These are phyloP conservation scores for Penicillium sp. DNA, from an alignment of 2,329 filamentous ascomycete genomes.

Conservation along the genomic window DNA sequence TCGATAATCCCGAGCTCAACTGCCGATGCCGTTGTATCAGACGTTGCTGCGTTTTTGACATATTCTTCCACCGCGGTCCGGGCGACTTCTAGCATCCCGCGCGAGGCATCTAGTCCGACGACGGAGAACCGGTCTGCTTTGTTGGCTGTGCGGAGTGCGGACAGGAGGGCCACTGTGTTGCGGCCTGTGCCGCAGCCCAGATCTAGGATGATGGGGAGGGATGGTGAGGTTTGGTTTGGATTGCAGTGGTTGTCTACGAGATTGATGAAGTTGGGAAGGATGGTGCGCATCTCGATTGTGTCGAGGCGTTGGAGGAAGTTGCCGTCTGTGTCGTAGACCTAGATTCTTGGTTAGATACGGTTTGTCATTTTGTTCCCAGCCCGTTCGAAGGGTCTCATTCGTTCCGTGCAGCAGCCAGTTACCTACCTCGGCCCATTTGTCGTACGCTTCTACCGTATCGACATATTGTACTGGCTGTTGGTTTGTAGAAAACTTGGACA, in stretches of 20 bases:
- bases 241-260: slow-evolving; percentile 18
- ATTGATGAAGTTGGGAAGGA: slow-evolving; percentile 51
- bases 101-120: slow-evolving; percentile 55
- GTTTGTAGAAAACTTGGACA: slow-evolving; percentile 6
- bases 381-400: too few species aligned
- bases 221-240: slow-evolving; percentile 11
- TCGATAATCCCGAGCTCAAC: slow-evolving; percentile 40
- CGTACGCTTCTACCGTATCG: slow-evolving; percentile 37
- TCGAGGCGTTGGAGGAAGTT: slow-evolving; percentile 66
- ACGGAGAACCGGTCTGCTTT: slow-evolving; percentile 33
- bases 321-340: slow-evolving; percentile 61
- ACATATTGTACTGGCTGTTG: slow-evolving; percentile 28
- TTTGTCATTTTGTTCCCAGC: too few species aligned
- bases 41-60: background rate
- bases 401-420: too few species aligned
- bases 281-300: slow-evolving; percentile 50
- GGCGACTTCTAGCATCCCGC: slow-evolving; percentile 57
- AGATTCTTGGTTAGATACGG: background rate
- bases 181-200: slow-evolving; percentile 64
- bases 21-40: background rate
- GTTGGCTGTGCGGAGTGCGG: slow-evolving; percentile 2
- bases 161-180: slow-evolving; percentile 54
- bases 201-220: slow-evolving; percentile 51
- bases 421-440: slow-evolving; percentile 38
- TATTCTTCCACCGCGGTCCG: slow-evolving; percentile 32